Conservation (phyloP, 1,284 basidiomycete species). For the Rhodotorula mucilaginosa region DNA sequence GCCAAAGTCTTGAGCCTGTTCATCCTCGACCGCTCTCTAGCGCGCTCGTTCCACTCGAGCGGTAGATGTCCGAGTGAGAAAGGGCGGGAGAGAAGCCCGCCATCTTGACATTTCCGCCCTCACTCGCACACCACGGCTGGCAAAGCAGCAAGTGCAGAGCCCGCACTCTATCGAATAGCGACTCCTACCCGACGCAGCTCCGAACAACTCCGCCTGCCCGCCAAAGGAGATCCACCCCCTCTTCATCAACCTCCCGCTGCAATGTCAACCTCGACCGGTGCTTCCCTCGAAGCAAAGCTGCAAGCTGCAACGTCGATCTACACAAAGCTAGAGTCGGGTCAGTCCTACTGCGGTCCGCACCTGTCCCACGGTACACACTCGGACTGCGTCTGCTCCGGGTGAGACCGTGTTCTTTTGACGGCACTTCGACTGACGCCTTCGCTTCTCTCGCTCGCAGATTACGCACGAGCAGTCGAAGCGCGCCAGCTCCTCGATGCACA, state of each 20-base stretch:
- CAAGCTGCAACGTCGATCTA: slow-evolving; percentile 5
- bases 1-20: too few relatives aligned
- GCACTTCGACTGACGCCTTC: background rate
- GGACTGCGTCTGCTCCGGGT: background rate
- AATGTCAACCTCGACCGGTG: slow-evolving; percentile 4
- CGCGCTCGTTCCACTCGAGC: too few relatives aligned
- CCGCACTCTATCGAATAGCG: too few relatives aligned
- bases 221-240: background rate
- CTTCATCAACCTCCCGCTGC: background rate
- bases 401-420: background rate
- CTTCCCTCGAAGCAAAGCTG: slow-evolving; percentile 16
- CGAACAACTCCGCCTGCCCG: too few relatives aligned
- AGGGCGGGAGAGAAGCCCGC: too few relatives aligned
- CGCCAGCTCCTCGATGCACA: slow-evolving; percentile 83
- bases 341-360: background rate
- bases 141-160: too few relatives aligned
- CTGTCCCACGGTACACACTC: background rate
- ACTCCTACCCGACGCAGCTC: too few relatives aligned
- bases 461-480: slow-evolving; percentile 69
- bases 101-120: too few relatives aligned
- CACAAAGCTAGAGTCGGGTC: slow-evolving; percentile 16
- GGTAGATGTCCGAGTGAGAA: too few relatives aligned
- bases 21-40: too few relatives aligned
- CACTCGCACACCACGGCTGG: too few relatives aligned
- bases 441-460: slow-evolving; percentile 53